Conservation (phyloP, 2,329 filamentous ascomycete genomes). For the Ophiostoma ips region DNA sequence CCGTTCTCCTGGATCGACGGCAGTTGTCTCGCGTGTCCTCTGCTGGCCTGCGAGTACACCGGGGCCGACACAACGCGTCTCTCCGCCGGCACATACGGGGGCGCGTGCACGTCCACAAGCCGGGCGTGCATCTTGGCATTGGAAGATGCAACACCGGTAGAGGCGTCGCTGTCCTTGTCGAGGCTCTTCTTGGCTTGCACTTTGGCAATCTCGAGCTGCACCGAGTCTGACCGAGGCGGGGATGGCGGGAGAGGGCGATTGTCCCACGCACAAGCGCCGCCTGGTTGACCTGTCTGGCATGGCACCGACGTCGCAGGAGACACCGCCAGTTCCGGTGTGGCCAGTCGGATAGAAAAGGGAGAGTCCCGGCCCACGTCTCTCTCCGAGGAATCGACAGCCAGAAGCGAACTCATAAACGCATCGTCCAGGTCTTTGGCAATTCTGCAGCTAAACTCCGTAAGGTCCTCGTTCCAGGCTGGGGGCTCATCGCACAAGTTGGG, state of each 20-base stretch:
- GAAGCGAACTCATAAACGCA: constrained; percentile 61
- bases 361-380: constrained; percentile 21
- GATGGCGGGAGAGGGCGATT: constrained; percentile 36
- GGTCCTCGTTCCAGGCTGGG: constrained; percentile 50
- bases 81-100: constrained; percentile 17
- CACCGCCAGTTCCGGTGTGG: constrained; percentile 15
- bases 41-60: constrained; percentile 26
- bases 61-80: constrained; percentile 39
- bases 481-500: constrained; percentile 6
- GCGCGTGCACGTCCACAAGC: neutral
- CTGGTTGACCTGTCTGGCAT: neutral
- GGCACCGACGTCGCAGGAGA: neutral
- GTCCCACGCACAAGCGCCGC: constrained; percentile 24
- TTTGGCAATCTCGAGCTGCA: constrained; percentile 15
- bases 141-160: neutral
- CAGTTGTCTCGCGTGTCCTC: constrained; percentile 23
- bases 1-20: constrained; percentile 31
- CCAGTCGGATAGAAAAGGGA: constrained; percentile 30
- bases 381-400: constrained; percentile 17
- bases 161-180: neutral
- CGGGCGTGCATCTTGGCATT: constrained; percentile 3
- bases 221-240: constrained; percentile 22
- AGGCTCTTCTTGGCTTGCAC: constrained; percentile 9
- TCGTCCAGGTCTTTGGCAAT: constrained; percentile 85
- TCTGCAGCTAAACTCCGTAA: constrained; percentile 69